Percentiles rank a stretch among this genome's conserved stretches.
Evolutionary conservation across 2,329 filamentous ascomycete species (phyloP).

Genomic region (Colletotrichum phormii): DNA sequence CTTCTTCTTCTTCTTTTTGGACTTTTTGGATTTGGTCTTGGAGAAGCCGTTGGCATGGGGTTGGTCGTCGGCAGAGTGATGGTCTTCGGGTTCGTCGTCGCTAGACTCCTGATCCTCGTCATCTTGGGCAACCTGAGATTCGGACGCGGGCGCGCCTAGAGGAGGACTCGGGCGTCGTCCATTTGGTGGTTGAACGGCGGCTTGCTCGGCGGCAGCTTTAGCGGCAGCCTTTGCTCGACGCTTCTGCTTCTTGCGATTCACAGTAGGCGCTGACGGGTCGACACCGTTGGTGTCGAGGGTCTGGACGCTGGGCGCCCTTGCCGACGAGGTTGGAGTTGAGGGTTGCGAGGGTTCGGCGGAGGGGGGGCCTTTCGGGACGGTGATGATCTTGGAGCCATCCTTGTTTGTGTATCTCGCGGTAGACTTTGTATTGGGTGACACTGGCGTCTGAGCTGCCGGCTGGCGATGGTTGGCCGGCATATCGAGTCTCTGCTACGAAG

Average conservation of each 20-base stretch:
- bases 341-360: conserved; percentile 65
- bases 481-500: conserved; percentile 47
- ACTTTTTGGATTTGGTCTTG: conserved; percentile 65
- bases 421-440: conserved; percentile 62
- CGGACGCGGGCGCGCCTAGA: conserved; percentile 42
- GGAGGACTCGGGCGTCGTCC: conserved; percentile 54
- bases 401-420: conserved; percentile 75
- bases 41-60: conserved; percentile 44
- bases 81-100: conserved; percentile 62
- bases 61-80: conserved; percentile 54
- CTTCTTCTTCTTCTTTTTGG: conserved; percentile 78
- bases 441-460: conserved; percentile 59
- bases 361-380: conserved; percentile 66
- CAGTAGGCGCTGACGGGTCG: conserved; percentile 57
- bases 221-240: conserved; percentile 87
- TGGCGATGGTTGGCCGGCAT: conserved; percentile 67
- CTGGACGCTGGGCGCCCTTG: conserved; percentile 44
- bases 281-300: conserved; percentile 39
- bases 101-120: conserved; percentile 68
- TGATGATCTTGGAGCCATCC: conserved; percentile 77
- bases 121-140: conserved; percentile 51
- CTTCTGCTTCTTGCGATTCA: conserved; percentile 97
- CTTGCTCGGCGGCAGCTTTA: conserved; percentile 63
- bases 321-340: conserved; percentile 60
- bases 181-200: conserved; percentile 47